Conservation (phyloP, 1,284 basidiomycete species). For the Athelia psychrophila region DNA sequence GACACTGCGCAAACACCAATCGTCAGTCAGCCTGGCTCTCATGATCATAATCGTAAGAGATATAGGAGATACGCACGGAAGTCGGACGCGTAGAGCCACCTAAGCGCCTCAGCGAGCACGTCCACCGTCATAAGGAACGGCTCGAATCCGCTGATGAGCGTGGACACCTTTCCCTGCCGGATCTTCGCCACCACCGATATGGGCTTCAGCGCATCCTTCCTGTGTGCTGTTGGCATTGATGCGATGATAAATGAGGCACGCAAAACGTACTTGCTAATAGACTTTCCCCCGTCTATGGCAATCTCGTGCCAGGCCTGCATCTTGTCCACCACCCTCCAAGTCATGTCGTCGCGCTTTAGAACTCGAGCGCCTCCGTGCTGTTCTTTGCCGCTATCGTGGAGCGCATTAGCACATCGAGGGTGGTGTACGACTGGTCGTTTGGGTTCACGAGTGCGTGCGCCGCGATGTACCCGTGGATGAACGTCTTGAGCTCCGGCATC, state of each 20-base stretch:
- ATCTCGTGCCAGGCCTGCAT: constrained; percentile 79
- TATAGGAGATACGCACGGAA: constrained; percentile 41
- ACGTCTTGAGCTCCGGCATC: too few species aligned
- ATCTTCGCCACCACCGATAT: constrained; percentile 69
- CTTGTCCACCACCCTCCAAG: constrained; percentile 47
- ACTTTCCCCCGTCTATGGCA: constrained; percentile 44
- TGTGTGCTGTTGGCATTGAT: constrained; percentile 22
- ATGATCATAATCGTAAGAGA: too few species aligned
- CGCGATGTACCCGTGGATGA: too few species aligned
- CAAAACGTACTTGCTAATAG: constrained; percentile 45
- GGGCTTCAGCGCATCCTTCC: constrained; percentile 74
- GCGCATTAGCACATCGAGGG: too few species aligned
- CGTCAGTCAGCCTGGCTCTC: not conserved
- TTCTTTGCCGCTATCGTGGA: too few species aligned
- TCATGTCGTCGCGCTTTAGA: constrained; percentile 71
- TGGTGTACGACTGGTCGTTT: too few species aligned
- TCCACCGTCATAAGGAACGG: constrained; percentile 68
- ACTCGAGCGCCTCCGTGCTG: constrained; percentile 55
- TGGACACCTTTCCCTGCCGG: constrained; percentile 76
- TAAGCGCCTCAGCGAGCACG: constrained; percentile 76
- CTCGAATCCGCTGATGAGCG: constrained; percentile 79
- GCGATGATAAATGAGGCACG: not conserved
- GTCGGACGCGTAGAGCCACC: constrained; percentile 78
- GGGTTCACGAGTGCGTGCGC: too few species aligned
- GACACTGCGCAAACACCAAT: constrained; percentile 39